Evolutionary conservation across 2,329 filamentous ascomycete genomes (phyloP).

Genomic region (Paecilomyces sp.): DNA sequence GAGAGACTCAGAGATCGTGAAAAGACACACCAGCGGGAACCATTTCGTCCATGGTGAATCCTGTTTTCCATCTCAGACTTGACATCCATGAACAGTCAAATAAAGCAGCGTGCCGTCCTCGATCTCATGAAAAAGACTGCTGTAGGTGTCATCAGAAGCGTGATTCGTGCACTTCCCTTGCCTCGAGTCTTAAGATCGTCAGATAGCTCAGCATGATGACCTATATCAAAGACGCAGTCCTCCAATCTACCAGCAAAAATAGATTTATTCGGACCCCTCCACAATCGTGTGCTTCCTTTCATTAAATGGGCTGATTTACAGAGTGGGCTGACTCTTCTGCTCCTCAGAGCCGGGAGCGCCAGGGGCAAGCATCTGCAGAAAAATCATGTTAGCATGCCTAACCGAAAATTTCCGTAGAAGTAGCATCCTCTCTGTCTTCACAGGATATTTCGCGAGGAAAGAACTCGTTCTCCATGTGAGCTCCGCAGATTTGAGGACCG

Average conservation of each 20-base stretch:
- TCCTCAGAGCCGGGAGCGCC: constrained; percentile 21
- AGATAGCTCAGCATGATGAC: neutral
- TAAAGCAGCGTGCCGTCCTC: neutral
- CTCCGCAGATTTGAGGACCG: neutral
- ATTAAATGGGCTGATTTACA: constrained; percentile 20
- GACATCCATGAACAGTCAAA: neutral
- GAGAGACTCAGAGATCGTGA: neutral
- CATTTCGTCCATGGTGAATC: neutral
- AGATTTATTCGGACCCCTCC: neutral
- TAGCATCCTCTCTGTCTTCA: neutral
- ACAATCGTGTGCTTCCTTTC: neutral
- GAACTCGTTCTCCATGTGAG: neutral
- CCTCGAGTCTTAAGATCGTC: neutral
- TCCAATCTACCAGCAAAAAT: neutral
- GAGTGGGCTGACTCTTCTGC: constrained; percentile 21
- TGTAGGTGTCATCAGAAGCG: neutral
- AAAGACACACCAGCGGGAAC: neutral
- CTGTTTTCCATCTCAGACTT: neutral
- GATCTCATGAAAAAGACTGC: neutral
- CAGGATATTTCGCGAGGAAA: neutral
- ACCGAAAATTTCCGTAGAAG: neutral
- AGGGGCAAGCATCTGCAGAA: constrained; percentile 35
- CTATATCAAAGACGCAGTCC: neutral
- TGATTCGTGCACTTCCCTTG: neutral
- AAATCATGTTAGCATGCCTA: constrained; percentile 1